Percentiles rank a stretch among this genome's conserved stretches.
phyloP scores from a whole-genome alignment of 257 asterid species.

The Nicotiana sylvestris region DNA sequence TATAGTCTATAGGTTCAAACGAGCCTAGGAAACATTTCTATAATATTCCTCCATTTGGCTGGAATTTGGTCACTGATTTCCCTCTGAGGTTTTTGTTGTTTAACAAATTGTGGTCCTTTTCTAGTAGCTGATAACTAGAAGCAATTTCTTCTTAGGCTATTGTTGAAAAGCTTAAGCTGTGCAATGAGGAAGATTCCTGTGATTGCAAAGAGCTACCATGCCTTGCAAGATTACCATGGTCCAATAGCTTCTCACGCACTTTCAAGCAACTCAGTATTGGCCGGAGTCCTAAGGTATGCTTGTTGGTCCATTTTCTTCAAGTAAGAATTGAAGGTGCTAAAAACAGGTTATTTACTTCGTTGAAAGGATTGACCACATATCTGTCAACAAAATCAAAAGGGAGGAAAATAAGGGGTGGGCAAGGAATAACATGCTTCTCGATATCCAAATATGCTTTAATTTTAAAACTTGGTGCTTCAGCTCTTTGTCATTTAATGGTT shows the following conservation, averaged over 20 bases:
- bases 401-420: neutral
- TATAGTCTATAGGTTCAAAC: neutral
- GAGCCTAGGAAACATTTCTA: neutral
- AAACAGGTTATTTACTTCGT: neutral
- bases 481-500: neutral
- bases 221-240: conserved; percentile 71
- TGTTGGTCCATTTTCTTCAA: neutral
- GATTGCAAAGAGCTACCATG: conserved; percentile 62
- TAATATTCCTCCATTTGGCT: neutral
- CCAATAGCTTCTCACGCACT: conserved; percentile 61
- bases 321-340: neutral
- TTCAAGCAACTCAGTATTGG: conserved; percentile 69
- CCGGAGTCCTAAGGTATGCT: conserved; percentile 66
- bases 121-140: neutral
- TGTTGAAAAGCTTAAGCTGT: conserved; percentile 46
- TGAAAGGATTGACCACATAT: neutral
- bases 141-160: conserved; percentile 45
- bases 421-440: neutral
- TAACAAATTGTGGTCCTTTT: neutral
- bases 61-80: neutral
- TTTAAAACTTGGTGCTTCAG: neutral
- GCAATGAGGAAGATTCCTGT: conserved; percentile 64
- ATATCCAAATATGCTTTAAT: neutral
- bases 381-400: neutral
- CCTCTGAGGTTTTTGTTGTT: neutral